Percentiles rank a stretch among this genome's conserved stretches.
phyloP scores from a whole-genome alignment of 1,284 basidiomycete genomes.

The Cryptococcus sp. region DNA sequence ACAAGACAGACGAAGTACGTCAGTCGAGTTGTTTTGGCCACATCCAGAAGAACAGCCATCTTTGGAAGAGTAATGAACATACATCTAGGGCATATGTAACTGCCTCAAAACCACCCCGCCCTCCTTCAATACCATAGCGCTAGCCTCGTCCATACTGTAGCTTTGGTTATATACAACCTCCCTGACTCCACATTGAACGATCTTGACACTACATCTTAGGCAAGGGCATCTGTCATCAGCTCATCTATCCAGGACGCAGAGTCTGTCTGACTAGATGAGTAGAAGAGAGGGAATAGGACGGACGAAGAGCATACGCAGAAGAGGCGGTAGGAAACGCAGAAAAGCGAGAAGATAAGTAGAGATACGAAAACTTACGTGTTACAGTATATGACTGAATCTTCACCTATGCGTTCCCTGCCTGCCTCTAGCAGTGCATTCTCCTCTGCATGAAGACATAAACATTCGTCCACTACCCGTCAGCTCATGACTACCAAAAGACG shows the following conservation, averaged over 20 bases:
- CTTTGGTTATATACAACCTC: conserved; percentile 93
- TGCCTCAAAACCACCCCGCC: conserved; percentile 73
- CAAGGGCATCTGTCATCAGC: conserved; percentile 77
- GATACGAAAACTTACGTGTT: conserved; percentile 51
- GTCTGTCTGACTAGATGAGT: conserved; percentile 4
- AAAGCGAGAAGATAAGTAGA: too few relatives aligned
- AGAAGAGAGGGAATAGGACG: conserved; percentile 2
- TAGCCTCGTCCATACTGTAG: conserved; percentile 91
- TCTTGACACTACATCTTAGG: conserved; percentile 91
- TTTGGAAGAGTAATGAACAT: too few relatives aligned
- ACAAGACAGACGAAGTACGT: too few relatives aligned
- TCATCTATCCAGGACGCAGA: not conserved
- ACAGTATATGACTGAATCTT: conserved; percentile 84
- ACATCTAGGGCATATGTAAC: conserved; percentile 42
- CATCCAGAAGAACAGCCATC: too few relatives aligned
- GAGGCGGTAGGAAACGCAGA: not conserved
- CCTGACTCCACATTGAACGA: conserved; percentile 81
- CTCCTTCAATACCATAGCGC: conserved; percentile 67
- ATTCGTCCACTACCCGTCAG: conserved; percentile 59
- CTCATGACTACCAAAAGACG: not conserved
- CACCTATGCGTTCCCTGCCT: conserved; percentile 76
- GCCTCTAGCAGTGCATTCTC: conserved; percentile 96
- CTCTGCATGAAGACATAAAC: conserved; percentile 94
- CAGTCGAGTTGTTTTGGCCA: too few relatives aligned
- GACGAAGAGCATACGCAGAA: not conserved